Conservation (phyloP, 768 basidiomycete species). For the Saitozyma sp. region DNA sequence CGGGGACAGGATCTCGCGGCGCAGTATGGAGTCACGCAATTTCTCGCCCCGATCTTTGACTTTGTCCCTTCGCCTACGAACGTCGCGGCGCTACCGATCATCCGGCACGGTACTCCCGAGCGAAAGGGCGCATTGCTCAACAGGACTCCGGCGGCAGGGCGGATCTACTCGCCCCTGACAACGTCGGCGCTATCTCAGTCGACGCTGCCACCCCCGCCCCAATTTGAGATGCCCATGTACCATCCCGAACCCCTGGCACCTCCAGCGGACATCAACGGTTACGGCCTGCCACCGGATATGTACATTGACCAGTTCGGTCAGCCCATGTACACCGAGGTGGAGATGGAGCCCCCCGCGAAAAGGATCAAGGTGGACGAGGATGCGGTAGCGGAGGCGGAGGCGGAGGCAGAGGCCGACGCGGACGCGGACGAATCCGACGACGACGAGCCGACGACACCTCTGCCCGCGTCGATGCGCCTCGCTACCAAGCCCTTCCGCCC, state of each 20-base stretch:
- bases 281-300: constrained; percentile 31
- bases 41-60: constrained; percentile 88
- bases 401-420: constrained; percentile 35
- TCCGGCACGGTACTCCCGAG: constrained; percentile 57
- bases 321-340: constrained; percentile 26
- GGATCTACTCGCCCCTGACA: constrained; percentile 46
- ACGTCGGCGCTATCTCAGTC: constrained; percentile 18
- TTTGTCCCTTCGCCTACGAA: constrained; percentile 77
- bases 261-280: constrained; percentile 37
- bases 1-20: constrained; percentile 87
- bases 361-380: constrained; percentile 4
- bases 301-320: constrained; percentile 50
- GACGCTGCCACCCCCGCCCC: constrained; percentile 37
- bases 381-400: constrained; percentile 6
- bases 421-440: constrained; percentile 38
- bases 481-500: constrained; percentile 44
- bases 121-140: constrained; percentile 49
- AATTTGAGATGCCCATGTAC: constrained; percentile 28
- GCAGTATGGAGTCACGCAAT: constrained; percentile 85
- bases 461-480: constrained; percentile 40
- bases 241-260: constrained; percentile 28
- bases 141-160: constrained; percentile 17
- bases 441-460: constrained; percentile 22
- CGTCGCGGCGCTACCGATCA: constrained; percentile 68
- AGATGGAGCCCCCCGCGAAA: constrained; percentile 13